Percentiles rank a stretch among this genome's conserved stretches.
Evolutionary conservation across 768 basidiomycete species (phyloP).

Genomic region (Favolaschia claudopus): DNA sequence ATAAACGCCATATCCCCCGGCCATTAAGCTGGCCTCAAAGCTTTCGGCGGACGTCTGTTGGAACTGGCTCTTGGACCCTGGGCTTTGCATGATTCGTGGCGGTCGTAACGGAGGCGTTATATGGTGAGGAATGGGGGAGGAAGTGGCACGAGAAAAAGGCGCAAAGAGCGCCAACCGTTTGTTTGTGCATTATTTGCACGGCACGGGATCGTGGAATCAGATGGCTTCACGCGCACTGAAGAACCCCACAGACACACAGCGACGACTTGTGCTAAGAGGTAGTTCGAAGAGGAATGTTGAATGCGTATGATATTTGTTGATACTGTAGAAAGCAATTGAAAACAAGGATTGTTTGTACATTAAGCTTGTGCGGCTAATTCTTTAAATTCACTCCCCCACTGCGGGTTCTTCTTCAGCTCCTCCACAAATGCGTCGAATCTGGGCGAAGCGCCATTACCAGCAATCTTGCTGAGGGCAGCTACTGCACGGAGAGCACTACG

Average conservation of each 20-base stretch:
- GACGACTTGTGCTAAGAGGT: too few species aligned
- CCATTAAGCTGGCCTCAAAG: constrained; percentile 63
- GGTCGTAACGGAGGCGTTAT: background rate
- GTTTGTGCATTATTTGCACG: background rate
- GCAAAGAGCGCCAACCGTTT: background rate
- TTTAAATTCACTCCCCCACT: constrained; percentile 76
- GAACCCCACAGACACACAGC: too few species aligned
- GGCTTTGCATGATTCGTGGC: constrained; percentile 18
- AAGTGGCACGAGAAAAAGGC: background rate
- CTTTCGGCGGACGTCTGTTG: constrained; percentile 63
- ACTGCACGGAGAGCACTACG: constrained; percentile 88
- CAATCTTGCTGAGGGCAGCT: constrained; percentile 84
- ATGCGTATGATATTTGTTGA: too few species aligned
- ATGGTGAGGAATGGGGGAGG: background rate
- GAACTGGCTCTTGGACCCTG: constrained; percentile 36
- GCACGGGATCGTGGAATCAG: constrained; percentile 14
- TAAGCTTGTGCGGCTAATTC: constrained; percentile 48
- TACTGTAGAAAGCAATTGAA: background rate
- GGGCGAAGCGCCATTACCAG: constrained; percentile 64
- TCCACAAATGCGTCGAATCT: constrained; percentile 86
- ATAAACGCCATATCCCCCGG: constrained; percentile 60
- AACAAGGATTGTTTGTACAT: background rate
- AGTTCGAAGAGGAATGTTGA: too few species aligned
- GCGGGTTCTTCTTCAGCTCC: constrained; percentile 67
- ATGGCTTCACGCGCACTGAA: background rate